Percentiles rank a stretch among this genome's conserved stretches.
Evolutionary conservation across 257 asterid genomes (phyloP).

Genomic region (Solanum tarijense): DNA sequence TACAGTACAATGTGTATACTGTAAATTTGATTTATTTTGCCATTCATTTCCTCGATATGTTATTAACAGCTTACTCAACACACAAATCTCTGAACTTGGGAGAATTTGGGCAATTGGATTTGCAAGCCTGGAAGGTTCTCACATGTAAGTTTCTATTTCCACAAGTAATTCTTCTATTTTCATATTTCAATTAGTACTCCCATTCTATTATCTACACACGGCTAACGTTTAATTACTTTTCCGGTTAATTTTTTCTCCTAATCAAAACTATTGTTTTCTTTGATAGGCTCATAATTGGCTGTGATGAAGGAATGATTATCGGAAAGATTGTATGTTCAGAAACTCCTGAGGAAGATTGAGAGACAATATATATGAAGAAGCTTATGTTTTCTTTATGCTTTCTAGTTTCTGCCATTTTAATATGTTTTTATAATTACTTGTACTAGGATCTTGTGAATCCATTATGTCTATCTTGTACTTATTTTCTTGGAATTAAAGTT

Average conservation of each 20-base stretch:
- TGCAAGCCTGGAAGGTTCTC: background rate
- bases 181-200: background rate
- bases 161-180: background rate
- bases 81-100: background rate
- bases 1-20: background rate
- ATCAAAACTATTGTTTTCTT: background rate
- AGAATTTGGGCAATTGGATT: background rate
- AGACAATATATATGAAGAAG: background rate
- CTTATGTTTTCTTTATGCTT: background rate
- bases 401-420: background rate
- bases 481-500: background rate
- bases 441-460: background rate
- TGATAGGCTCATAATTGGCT: background rate
- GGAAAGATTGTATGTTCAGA: background rate
- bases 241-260: background rate
- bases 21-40: background rate
- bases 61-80: background rate
- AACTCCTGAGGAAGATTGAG: background rate
- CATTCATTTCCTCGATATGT: background rate
- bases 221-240: background rate
- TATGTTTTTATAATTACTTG: background rate
- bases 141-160: background rate
- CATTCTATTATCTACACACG: background rate
- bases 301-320: background rate
- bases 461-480: background rate